Base-by-base conservation (phyloP, 169 alveolate species). In the Plasmodium cynomolgi region DNA sequence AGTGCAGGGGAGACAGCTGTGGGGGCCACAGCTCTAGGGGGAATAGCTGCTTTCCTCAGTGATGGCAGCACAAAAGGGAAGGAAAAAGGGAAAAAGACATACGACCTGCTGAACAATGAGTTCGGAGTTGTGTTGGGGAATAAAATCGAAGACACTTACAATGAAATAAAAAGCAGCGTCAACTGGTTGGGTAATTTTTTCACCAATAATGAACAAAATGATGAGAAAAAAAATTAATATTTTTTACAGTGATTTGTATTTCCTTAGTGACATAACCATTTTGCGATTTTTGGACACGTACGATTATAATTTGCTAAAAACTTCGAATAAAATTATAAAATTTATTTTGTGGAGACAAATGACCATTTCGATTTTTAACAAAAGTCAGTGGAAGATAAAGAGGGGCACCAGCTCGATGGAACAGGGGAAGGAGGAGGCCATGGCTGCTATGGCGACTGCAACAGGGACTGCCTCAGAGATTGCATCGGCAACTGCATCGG, bases 311-410 rank as follows among this genome's bases (percentile, higher is more conserved):
- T 6, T 86, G 54, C n/a, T 86, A 58, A 86, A 86, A 77, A 54
- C 93, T 0, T 79, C 62, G 20, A 86, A 86, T 86, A 86, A 86
- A 75, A 33, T 86, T 34, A 75, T 86, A 11, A 86, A 86, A 75
- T 86, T 75, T 34, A 86, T 86, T 71, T 54, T 86, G 44, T 86
- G 93, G 93, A 75, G 93, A 37, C 93, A 86, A 86, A 37, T 86
- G 81, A 77, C 72, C 6, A 44, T 86, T 13, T n/a, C 39, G 15
- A 33, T 31, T 86, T 86, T 86, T 56, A 86, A 86, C 20, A 86
- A 86, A 11, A 50, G 81, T 20, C 15, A 37, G 54, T 74, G 83
- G 41, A 74, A 31, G n/a, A 74, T 74, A 74, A 74, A 58, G 26
- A 75, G 44, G 15, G 71, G 34, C 5, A 31, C 20, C 9, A 54